Evolutionary conservation across 345 rosid genomes (phyloP).

Genomic region (Aethionema arabicum): DNA sequence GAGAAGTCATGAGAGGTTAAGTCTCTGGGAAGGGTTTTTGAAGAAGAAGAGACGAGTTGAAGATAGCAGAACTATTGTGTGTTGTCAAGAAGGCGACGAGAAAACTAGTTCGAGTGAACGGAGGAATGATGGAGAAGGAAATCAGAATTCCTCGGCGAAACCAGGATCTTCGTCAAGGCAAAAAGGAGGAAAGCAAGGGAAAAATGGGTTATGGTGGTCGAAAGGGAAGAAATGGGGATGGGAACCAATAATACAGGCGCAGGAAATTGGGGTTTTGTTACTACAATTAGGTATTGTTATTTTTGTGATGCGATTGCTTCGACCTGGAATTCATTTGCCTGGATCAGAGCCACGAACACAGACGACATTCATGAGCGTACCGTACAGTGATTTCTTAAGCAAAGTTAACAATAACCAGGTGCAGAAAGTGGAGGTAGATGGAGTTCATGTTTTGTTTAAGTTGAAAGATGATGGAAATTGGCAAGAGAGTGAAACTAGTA

Average conservation of each 20-base stretch:
- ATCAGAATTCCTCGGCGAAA: conserved; percentile 36
- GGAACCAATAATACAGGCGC: conserved; percentile 80
- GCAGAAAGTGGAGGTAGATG: conserved; percentile 88
- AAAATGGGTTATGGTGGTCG: conserved; percentile 63
- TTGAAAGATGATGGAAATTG: conserved; percentile 52
- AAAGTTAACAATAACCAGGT: conserved; percentile 66
- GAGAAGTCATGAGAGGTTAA: conserved; percentile 20
- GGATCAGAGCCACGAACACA: conserved; percentile 79
- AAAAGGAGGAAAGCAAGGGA: conserved; percentile 53
- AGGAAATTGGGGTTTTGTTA: conserved; percentile 72
- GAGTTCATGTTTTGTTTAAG: conserved; percentile 80
- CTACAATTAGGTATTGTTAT: conserved; percentile 74
- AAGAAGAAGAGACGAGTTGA: conserved; percentile 33
- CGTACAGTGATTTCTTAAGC: conserved; percentile 84
- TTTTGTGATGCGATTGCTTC: conserved; percentile 80
- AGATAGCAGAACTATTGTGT: conserved; percentile 46
- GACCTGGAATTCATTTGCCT: conserved; percentile 82
- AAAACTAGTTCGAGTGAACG: conserved; percentile 41
- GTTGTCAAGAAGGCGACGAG: conserved; percentile 71
- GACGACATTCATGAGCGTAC: conserved; percentile 62
- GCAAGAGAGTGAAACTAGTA: conserved; percentile 46
- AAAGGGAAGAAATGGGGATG: conserved; percentile 67
- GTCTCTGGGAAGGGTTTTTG: conserved; percentile 41
- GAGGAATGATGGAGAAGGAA: conserved; percentile 45
- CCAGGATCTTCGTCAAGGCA: conserved; percentile 42